These are phyloP conservation scores for Zizania palustris DNA, from an alignment of 202 grass and related monocot genomes.

Conservation along the genomic window DNA sequence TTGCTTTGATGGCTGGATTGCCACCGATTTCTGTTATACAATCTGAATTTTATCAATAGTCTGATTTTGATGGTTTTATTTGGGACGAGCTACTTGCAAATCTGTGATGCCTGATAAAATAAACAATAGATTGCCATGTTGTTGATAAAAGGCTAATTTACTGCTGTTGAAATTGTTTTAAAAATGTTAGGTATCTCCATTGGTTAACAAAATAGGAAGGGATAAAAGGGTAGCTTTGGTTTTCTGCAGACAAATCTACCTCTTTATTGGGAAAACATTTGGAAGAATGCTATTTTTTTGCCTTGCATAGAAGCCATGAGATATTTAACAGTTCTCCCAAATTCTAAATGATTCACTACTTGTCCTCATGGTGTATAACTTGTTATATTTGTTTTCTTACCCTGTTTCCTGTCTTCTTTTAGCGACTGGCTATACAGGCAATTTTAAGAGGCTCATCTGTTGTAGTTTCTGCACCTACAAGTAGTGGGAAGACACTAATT, in stretches of 20 bases:
- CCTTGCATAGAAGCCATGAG: not conserved
- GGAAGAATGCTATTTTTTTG: conserved; percentile 21
- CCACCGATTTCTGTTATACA: not conserved
- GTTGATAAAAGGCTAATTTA: not conserved
- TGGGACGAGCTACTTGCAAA: conserved; percentile 8
- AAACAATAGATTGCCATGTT: not conserved
- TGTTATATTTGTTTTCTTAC: conserved; percentile 38
- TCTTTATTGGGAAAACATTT: conserved; percentile 24
- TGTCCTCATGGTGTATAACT: not conserved
- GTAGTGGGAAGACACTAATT: conserved; percentile 94
- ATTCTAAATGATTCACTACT: conserved; percentile 18
- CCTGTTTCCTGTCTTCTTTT: conserved; percentile 47
- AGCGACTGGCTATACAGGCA: conserved; percentile 91
- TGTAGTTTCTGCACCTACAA: conserved; percentile 93
- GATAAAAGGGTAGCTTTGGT: conserved; percentile 14
- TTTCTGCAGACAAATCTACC: conserved; percentile 25
- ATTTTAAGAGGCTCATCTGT: conserved; percentile 91
- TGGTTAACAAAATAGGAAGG: not conserved
- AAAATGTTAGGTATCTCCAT: not conserved
- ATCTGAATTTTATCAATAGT: not conserved
- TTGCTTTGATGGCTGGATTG: conserved; percentile 9
- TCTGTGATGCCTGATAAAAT: not conserved
- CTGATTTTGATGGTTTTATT: conserved; percentile 8
- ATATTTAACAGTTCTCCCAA: not conserved
- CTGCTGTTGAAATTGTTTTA: conserved; percentile 5